phyloP scores from a whole-genome alignment of 129 eudicot species.

The Flaveria bidentis region DNA sequence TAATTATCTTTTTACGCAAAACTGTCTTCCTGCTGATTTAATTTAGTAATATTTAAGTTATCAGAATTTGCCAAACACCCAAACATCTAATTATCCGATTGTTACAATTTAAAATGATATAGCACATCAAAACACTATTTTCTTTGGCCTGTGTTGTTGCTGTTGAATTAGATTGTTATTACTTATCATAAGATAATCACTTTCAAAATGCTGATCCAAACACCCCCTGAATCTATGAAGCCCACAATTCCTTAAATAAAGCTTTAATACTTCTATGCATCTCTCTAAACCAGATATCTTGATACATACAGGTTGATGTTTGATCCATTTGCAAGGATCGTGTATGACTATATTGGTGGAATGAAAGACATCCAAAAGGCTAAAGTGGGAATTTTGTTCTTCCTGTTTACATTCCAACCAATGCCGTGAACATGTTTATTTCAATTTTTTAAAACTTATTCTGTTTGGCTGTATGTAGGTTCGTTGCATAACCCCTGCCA shows the following conservation, averaged over 20 bases:
- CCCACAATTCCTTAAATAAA: conserved; percentile 1
- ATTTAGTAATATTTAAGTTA: background rate
- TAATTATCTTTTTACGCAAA: background rate
- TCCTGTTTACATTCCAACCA: conserved; percentile 21
- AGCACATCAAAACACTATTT: background rate
- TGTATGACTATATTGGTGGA: conserved; percentile 71
- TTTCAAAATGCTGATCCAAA: conserved; percentile 1
- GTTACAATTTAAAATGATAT: background rate
- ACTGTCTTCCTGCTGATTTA: background rate
- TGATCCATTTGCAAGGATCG: conserved; percentile 61
- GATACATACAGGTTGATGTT: conserved; percentile 57
- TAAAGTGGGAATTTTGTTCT: conserved; percentile 46
- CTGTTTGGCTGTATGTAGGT: conserved; percentile 43
- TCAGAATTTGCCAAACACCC: background rate
- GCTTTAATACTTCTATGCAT: background rate
- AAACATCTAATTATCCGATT: background rate
- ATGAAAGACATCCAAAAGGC: conserved; percentile 64
- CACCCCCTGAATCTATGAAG: background rate
- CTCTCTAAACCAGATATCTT: conserved; percentile 15
- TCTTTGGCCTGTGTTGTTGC: background rate
- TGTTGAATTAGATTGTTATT: background rate
- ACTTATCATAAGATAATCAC: background rate
- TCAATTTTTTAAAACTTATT: conserved; percentile 9
- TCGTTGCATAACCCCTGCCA: conserved; percentile 54
- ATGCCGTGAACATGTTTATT: background rate